Base-by-base conservation (phyloP, 2,329 filamentous ascomycete genomes). In the Exophiala lecanii-corni region DNA sequence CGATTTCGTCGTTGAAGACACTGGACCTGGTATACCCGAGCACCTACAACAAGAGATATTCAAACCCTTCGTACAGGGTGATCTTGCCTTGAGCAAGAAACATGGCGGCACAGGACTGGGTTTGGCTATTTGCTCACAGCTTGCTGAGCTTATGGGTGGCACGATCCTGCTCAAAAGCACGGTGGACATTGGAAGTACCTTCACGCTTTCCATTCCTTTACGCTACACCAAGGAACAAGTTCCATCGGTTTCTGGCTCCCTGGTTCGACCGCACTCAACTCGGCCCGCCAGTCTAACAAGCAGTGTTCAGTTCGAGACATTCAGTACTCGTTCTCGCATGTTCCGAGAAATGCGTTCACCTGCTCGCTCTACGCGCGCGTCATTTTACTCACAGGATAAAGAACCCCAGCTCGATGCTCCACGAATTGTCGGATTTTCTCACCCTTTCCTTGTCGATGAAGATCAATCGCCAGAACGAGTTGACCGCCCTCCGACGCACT, bases 21-120 rank as follows among this genome's bases (percentile, higher is more conserved):
- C 82, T 1, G 89, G 89, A 0, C 87, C 87, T 0, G 89, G 89
- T 18, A 94, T 95, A 40, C 79, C 86, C 0, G 76, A 81, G 6
- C 69, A 82, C 50, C 76, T 92, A 62, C 86, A 88, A 54, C 73
- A 86, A 44, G 82, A 82, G 52, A 86, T 95, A 5, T 95, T 95
- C 60, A 89, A 95, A 61, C 89, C 89, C 0, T 95, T 95, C 58
- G 85, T 94, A 0, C 89, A 95, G 62, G 89, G 85, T 10, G 89
- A 95, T 59, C 68, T 92, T 2, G 85, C 87, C 1, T 68, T 95
- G 12, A 94, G 84, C 68, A 91, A 87, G 62, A 92, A 91, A 58
- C 92, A 82, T 59, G 88, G 87, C 13, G 89, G 89, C 13, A 94
- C 89, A 1, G 89, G 89, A 2, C 69, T 95, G 1, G 89, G 89